Percentiles rank a stretch among this genome's conserved stretches.
Evolutionary conservation across 2,329 filamentous ascomycete genomes (phyloP).

Genomic region (Clarireedia hainanense): DNA sequence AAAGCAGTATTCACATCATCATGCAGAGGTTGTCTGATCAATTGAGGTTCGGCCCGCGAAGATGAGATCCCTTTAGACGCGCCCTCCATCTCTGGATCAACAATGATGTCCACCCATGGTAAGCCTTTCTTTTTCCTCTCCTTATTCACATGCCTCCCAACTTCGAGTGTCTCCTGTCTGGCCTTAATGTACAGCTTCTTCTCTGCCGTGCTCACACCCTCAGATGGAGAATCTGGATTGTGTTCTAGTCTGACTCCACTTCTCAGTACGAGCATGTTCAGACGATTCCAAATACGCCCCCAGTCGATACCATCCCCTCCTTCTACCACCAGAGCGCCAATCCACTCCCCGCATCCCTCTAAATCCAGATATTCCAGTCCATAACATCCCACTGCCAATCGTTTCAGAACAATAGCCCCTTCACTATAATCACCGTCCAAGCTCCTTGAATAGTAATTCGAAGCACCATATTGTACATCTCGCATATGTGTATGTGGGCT

Average conservation of each 20-base stretch:
- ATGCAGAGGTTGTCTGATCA: neutral
- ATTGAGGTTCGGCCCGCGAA: too few relatives aligned
- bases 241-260: neutral
- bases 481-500: constrained; percentile 33
- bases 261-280: constrained; percentile 8
- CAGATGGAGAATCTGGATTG: neutral
- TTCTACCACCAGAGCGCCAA: constrained; percentile 14
- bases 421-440: constrained; percentile 54
- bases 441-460: constrained; percentile 48
- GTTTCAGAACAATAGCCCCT: constrained; percentile 46
- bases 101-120: constrained; percentile 1
- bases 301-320: constrained; percentile 20
- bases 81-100: neutral
- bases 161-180: neutral
- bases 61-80: neutral
- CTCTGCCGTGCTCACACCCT: neutral
- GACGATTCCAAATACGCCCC: constrained; percentile 20
- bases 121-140: neutral
- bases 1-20: neutral
- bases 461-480: constrained; percentile 45
- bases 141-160: neutral
- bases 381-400: constrained; percentile 47
- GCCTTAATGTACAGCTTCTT: neutral
- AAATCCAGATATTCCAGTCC: constrained; percentile 53
- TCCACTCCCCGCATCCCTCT: constrained; percentile 51